Evolutionary conservation across 257 asterid species (phyloP).

Genomic region (Solanum ossicruentum): DNA sequence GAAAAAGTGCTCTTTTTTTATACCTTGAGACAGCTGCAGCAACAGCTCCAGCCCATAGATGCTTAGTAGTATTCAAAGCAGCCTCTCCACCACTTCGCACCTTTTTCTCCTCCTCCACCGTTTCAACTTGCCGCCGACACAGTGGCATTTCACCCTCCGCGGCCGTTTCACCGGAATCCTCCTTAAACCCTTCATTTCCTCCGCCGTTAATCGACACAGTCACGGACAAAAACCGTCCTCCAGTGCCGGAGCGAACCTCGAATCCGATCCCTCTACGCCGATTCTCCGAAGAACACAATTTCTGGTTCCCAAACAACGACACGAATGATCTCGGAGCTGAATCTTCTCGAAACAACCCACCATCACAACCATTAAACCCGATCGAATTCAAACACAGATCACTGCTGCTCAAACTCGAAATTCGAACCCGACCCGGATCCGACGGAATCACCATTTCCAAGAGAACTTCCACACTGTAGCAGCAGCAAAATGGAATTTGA

Average conservation of each 20-base stretch:
- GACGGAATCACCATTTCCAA: constrained; percentile 9
- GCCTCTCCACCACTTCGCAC: neutral
- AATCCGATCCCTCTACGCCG: neutral
- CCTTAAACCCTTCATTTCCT: neutral
- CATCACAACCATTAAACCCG: neutral
- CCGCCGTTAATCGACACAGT: neutral
- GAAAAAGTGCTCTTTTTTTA: neutral
- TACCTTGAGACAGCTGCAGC: neutral
- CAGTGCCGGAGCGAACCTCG: neutral
- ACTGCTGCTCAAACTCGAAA: neutral
- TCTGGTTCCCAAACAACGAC: neutral
- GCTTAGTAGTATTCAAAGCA: neutral
- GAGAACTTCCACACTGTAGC: neutral
- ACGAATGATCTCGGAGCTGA: neutral
- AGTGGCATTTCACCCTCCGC: neutral
- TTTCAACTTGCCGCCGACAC: neutral
- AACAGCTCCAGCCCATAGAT: neutral
- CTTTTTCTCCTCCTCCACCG: neutral
- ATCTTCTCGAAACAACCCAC: neutral
- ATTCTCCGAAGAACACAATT: neutral
- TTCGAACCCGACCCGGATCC: neutral
- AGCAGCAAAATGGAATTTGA: neutral
- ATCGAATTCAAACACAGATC: neutral
- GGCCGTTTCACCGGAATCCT: neutral
- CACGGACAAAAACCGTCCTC: neutral